Evolutionary conservation across 2,329 filamentous ascomycete genomes (phyloP).

Genomic region (Nigrospora osmanthi): DNA sequence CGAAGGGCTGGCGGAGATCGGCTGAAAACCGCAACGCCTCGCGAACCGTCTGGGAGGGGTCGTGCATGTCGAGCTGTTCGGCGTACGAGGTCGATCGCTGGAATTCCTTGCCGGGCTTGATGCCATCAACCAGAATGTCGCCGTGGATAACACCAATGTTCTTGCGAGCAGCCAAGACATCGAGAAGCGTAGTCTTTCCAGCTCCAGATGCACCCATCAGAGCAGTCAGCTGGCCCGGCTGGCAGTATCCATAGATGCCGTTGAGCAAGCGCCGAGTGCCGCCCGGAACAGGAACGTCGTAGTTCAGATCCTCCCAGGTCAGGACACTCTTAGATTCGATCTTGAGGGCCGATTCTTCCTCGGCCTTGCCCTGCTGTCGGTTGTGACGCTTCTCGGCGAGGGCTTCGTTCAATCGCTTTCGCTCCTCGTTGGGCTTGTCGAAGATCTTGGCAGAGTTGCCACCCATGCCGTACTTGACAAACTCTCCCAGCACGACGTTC

Average conservation of each 20-base stretch:
- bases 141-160: conserved; percentile 53
- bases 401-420: conserved; percentile 56
- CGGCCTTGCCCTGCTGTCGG: conserved; percentile 39
- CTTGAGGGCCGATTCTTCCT: conserved; percentile 39
- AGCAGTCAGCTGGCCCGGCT: conserved; percentile 69
- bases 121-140: conserved; percentile 49
- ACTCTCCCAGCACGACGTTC: conserved; percentile 73
- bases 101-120: conserved; percentile 50
- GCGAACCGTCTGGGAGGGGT: conserved; percentile 53
- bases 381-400: conserved; percentile 52
- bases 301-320: conserved; percentile 82
- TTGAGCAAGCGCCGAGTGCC: conserved; percentile 49
- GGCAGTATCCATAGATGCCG: conserved; percentile 59
- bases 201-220: conserved; percentile 81
- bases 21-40: conserved; percentile 58
- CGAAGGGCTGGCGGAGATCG: conserved; percentile 47
- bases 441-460: conserved; percentile 78
- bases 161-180: conserved; percentile 60
- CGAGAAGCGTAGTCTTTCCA: conserved; percentile 78
- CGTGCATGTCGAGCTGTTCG: conserved; percentile 56
- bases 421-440: conserved; percentile 60
- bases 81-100: conserved; percentile 55
- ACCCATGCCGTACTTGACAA: conserved; percentile 69
- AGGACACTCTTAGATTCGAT: conserved; percentile 60
- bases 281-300: conserved; percentile 56